Conservation (phyloP, 768 basidiomycete genomes). For the Panus rudis region DNA sequence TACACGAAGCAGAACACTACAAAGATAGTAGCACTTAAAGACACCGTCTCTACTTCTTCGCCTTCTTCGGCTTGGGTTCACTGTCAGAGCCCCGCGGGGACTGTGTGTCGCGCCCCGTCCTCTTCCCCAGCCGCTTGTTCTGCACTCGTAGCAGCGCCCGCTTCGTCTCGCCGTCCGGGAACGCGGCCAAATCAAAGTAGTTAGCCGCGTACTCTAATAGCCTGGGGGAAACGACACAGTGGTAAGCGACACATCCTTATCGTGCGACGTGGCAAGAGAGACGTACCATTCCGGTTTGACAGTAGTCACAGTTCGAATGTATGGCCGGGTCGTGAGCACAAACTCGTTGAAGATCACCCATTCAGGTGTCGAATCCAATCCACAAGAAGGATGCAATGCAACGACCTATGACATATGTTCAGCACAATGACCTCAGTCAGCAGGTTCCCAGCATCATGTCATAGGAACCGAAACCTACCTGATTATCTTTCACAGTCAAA, state of each 20-base stretch:
- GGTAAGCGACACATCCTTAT: too few species aligned
- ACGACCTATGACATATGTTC: too few species aligned
- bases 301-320: slow-evolving; percentile 88
- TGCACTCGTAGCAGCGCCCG: slow-evolving; percentile 15
- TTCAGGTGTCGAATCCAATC: slow-evolving; percentile 80
- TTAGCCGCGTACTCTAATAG: slow-evolving; percentile 9
- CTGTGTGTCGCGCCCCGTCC: too few species aligned
- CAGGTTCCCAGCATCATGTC: background rate
- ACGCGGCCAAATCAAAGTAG: slow-evolving; percentile 11
- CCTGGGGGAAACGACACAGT: slow-evolving; percentile 5
- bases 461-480: slow-evolving; percentile 31
- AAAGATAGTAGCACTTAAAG: too few species aligned
- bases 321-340: slow-evolving; percentile 81
- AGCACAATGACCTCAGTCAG: background rate
- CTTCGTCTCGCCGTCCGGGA: slow-evolving; percentile 18
- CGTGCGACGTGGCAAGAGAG: background rate
- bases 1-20: too few species aligned
- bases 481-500: slow-evolving; percentile 91
- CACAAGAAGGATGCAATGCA: slow-evolving; percentile 78
- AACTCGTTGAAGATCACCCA: slow-evolving; percentile 96
- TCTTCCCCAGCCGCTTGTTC: slow-evolving; percentile 16
- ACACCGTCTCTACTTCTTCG: too few species aligned
- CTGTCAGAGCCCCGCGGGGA: too few species aligned
- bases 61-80: too few species aligned
- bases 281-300: slow-evolving; percentile 80